These are phyloP conservation scores for Allium fistulosum DNA, from an alignment of 106 monocot genomes.

Conservation along the genomic window DNA sequence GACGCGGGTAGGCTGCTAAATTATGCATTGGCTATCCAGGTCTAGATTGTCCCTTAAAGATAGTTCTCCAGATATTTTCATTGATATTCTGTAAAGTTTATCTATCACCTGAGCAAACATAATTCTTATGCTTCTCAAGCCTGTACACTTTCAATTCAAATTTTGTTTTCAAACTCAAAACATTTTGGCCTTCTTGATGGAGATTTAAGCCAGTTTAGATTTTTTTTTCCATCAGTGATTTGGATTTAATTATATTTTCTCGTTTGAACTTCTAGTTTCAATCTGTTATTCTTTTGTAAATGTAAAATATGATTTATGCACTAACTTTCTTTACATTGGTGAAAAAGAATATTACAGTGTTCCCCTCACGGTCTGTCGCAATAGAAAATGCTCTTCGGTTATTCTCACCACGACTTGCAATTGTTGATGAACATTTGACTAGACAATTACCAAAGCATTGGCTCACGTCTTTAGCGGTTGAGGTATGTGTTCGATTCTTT, in stretches of 20 bases:
- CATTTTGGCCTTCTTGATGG: too few relatives aligned
- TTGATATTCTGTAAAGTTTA: too few relatives aligned
- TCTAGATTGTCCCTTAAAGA: too few relatives aligned
- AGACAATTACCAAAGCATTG: slow-evolving; percentile 82
- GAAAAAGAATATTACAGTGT: slow-evolving; percentile 73
- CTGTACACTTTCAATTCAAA: too few relatives aligned
- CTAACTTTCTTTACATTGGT: slow-evolving; percentile 10
- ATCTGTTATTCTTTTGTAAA: not conserved
- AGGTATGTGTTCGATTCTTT: slow-evolving; percentile 25
- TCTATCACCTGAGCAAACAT: too few relatives aligned
- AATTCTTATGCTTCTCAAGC: too few relatives aligned
- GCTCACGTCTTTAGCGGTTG: slow-evolving; percentile 64
- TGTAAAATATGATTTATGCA: not conserved
- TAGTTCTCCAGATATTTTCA: too few relatives aligned
- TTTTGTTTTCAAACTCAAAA: too few relatives aligned
- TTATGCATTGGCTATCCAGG: too few relatives aligned
- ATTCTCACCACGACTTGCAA: slow-evolving; percentile 76
- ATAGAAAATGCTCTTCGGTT: slow-evolving; percentile 83
- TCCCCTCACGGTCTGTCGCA: slow-evolving; percentile 81
- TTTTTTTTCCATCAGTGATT: too few relatives aligned
- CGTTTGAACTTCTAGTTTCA: not conserved
- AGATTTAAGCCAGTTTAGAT: too few relatives aligned
- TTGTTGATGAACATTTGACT: slow-evolving; percentile 87
- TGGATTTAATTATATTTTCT: not conserved
- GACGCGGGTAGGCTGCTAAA: too few relatives aligned